A percentile compares a stretch with the other conserved stretches of the same genome.
Evolutionary conservation across 106 monocot species (phyloP).

Genomic region (Dioscorea alata): DNA sequence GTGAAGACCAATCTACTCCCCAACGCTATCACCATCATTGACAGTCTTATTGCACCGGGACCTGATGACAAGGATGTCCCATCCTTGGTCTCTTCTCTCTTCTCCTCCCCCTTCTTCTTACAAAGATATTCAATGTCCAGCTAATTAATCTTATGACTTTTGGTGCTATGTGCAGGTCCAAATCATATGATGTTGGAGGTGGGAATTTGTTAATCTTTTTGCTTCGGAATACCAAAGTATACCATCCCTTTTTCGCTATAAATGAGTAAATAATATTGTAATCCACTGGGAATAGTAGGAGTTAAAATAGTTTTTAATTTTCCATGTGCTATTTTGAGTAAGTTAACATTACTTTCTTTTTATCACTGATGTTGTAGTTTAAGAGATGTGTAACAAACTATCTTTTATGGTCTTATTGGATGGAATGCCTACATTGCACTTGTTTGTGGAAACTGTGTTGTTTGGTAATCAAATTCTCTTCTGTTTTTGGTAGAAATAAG

Average conservation of each 20-base stretch:
- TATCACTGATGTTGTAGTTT: too few species aligned
- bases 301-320: conserved; percentile 98
- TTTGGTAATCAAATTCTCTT: conserved; percentile 51
- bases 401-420: conserved; percentile 34
- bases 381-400: too few species aligned
- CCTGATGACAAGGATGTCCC: too few species aligned
- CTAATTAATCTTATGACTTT: neutral
- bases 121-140: too few species aligned
- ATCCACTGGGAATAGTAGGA: conserved; percentile 97
- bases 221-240: conserved; percentile 2
- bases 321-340: conserved; percentile 96
- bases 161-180: conserved; percentile 62
- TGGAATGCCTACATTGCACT: conserved; percentile 99
- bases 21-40: too few species aligned
- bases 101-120: too few species aligned
- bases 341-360: conserved; percentile 5
- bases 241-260: neutral
- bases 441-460: conserved; percentile 93
- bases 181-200: conserved; percentile 99
- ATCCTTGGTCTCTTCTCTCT: too few species aligned
- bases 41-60: too few species aligned
- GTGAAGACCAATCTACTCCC: too few species aligned
- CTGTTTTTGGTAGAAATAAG: neutral
- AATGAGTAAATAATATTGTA: conserved; percentile 39
- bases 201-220: conserved; percentile 13